Conservation (phyloP, 2,329 filamentous ascomycete genomes). For the Pseudogymnoascus sp. region DNA sequence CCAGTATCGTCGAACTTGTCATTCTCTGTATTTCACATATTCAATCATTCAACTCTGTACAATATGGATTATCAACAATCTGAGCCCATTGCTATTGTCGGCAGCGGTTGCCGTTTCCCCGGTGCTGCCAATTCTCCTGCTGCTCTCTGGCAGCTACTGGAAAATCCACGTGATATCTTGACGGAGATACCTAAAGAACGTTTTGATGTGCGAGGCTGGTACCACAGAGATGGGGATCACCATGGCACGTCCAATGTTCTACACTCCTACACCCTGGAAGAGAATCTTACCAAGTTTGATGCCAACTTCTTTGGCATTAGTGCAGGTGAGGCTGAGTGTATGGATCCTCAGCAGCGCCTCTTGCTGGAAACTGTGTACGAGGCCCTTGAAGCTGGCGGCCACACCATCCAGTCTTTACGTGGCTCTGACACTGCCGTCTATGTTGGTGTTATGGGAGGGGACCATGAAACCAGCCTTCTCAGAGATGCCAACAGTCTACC, state of each 20-base stretch:
- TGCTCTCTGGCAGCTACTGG: constrained; percentile 11
- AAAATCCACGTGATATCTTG: constrained; percentile 16
- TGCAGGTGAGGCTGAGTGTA: constrained; percentile 18
- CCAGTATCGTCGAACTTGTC: neutral
- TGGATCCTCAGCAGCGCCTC: constrained; percentile 26
- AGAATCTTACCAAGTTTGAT: constrained; percentile 17
- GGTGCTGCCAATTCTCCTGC: constrained; percentile 11
- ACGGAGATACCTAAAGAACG: constrained; percentile 14
- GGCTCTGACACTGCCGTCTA: neutral
- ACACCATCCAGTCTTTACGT: constrained; percentile 11
- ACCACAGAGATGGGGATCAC: constrained; percentile 8
- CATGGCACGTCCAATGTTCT: neutral
- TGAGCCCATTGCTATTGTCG: constrained; percentile 14
- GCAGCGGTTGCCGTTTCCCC: constrained; percentile 13
- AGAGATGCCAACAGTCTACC: constrained; percentile 28
- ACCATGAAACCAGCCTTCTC: constrained; percentile 14
- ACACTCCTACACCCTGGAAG: constrained; percentile 22
- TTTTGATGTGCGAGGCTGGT: neutral
- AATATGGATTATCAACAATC: constrained; percentile 10
- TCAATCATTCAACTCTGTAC: constrained; percentile 10
- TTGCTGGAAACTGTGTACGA: constrained; percentile 23
- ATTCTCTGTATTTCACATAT: constrained; percentile 1
- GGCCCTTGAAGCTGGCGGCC: constrained; percentile 22
- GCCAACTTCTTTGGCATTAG: constrained; percentile 16
- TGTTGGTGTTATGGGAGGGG: neutral